These are phyloP conservation scores for Phaseolus coccineus DNA, from an alignment of 331 rosid genomes.

Conservation along the genomic window DNA sequence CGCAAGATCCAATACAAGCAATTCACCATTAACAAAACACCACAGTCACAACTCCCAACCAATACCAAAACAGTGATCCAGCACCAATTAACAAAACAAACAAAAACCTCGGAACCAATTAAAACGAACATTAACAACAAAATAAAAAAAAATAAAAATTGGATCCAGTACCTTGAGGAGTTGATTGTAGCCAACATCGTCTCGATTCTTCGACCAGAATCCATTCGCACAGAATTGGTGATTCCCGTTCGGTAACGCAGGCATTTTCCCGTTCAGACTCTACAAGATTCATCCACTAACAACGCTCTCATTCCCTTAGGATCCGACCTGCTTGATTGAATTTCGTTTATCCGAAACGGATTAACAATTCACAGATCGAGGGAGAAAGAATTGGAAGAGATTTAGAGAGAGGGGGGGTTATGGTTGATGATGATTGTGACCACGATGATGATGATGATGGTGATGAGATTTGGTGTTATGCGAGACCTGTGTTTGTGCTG, in stretches of 20 bases:
- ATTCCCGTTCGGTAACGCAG: conserved; percentile 76
- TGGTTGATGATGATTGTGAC: conserved; percentile 30
- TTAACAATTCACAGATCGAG: conserved; percentile 52
- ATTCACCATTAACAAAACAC: conserved; percentile 32
- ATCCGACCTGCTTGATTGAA: conserved; percentile 39
- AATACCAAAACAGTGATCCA: conserved; percentile 43
- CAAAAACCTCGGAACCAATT: conserved; percentile 26
- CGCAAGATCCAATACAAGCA: conserved; percentile 58
- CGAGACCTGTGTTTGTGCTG: conserved; percentile 36
- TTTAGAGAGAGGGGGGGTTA: conserved; percentile 45
- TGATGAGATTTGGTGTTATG: conserved; percentile 76
- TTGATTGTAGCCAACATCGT: conserved; percentile 76
- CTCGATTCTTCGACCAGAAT: conserved; percentile 88
- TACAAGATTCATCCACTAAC: conserved; percentile 46
- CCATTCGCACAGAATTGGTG: conserved; percentile 71
- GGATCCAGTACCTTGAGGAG: conserved; percentile 80
- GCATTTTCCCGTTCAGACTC: conserved; percentile 69
- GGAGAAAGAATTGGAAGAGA: conserved; percentile 45
- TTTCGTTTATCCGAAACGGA: conserved; percentile 34
- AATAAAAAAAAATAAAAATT: conserved; percentile 1
- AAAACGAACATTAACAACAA: neutral
- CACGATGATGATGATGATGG: conserved; percentile 40
- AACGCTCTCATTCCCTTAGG: conserved; percentile 47
- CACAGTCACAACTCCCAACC: neutral
- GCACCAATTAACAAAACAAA: conserved; percentile 26